phyloP scores from a whole-genome alignment of 2,329 filamentous ascomycete genomes.

The Fusarium palustre region DNA sequence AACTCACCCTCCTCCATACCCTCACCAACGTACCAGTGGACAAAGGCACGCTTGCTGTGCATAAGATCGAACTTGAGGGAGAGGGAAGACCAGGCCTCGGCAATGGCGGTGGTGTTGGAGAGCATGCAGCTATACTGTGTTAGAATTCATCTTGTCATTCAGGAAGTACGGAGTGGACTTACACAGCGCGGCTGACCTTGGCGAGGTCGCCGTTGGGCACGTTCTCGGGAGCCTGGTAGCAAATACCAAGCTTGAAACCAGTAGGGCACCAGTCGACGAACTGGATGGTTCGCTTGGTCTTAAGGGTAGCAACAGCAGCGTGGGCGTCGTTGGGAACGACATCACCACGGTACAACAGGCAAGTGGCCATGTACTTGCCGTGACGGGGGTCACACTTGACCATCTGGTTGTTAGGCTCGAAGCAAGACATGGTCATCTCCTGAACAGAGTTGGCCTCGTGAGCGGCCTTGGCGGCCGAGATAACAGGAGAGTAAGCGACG shows the following conservation, averaged over 20 bases:
- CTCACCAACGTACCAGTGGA: slow-evolving; percentile 99
- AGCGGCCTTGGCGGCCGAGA: slow-evolving; percentile 93
- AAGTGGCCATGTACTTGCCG: slow-evolving; percentile 99
- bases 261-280: slow-evolving; percentile 99
- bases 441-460: slow-evolving; percentile 98
- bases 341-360: slow-evolving; percentile 96
- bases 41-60: slow-evolving; percentile 99
- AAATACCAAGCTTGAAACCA: slow-evolving; percentile 99
- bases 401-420: slow-evolving; percentile 99
- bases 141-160: not conserved
- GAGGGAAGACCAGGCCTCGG: slow-evolving; percentile 96
- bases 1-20: slow-evolving; percentile 99
- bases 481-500: slow-evolving; percentile 93
- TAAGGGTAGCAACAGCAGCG: slow-evolving; percentile 91
- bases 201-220: slow-evolving; percentile 97
- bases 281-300: slow-evolving; percentile 99
- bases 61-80: slow-evolving; percentile 99
- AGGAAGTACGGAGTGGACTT: slow-evolving; percentile 60
- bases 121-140: slow-evolving; percentile 83
- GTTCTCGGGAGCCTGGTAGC: slow-evolving; percentile 96
- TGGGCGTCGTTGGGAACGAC: slow-evolving; percentile 97
- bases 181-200: slow-evolving; percentile 98
- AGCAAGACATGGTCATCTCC: slow-evolving; percentile 99
- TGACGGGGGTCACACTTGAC: slow-evolving; percentile 99
- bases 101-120: slow-evolving; percentile 97